Base-by-base conservation (phyloP, 768 basidiomycete species). In the Suillus sp. region DNA sequence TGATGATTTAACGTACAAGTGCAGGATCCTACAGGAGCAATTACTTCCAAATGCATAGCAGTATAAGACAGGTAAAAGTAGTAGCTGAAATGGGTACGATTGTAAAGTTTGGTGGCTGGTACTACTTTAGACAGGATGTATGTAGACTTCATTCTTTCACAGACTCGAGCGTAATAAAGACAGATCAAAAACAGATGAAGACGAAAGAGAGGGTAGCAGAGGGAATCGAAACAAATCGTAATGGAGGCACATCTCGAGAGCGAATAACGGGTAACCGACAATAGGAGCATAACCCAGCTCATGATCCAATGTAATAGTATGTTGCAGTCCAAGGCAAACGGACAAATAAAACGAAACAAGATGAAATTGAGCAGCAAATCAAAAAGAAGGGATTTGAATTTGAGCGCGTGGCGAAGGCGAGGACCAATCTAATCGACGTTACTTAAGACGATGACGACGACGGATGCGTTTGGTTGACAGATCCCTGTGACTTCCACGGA, bases 161-260 rank as follows among this genome's bases (percentile, higher is more conserved):
- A 64, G 35, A 47, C 64, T 47, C 47, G 14, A 60, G 45, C 54
- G 51, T 59, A 45, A 53, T 55, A 56, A 64, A 67, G 59, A 74
- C 75, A 75, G 73, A 74, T 75, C 75, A 70, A 75, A 66, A 70
- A 72, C 69, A 68, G 65, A 60, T 60, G 7, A 59, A 32, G 30
- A 67, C 63, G 38, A 66, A 72, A 64, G 66, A 66, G 59, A 40
- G 9, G 38, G 56, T 38, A 57, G 56, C 56, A 57, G 56, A 40
- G 74, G 59, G 71, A 66, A 69, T 70, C 67, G 72, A 59, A 62
- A 75, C 75, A 75, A 75, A 74, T 74, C 75, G 69, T 74, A 68
- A 75, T 64, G 68, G 68, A 66, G 68, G 70, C 70, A 66, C 74
- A 77, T 74, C 74, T 77, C 74, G 75, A 75, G 72, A 75, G 75